Evolutionary conservation across 306 rosid species (phyloP).

Genomic region (Aeschynomene evenia): DNA sequence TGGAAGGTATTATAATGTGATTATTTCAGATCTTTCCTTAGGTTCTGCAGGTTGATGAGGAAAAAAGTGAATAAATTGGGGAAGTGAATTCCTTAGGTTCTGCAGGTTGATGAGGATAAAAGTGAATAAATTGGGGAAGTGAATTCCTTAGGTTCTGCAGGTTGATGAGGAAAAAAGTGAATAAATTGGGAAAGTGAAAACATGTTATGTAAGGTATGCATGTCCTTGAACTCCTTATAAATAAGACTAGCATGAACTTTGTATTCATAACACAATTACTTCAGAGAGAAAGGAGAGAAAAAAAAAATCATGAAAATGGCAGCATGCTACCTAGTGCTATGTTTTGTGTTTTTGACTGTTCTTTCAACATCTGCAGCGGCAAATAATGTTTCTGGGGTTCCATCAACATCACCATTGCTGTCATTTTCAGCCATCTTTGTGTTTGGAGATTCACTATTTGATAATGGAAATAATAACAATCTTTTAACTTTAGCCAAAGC

Average conservation of each 20-base stretch:
- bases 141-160: constrained; percentile 10
- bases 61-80: too few species aligned
- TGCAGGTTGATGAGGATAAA: too few species aligned
- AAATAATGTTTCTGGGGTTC: neutral
- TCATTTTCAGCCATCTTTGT: constrained; percentile 42
- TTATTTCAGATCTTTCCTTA: neutral
- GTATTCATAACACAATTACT: neutral
- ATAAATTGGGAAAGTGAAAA: neutral
- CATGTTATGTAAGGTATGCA: neutral
- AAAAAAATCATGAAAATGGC: neutral
- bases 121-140: too few species aligned
- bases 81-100: too few species aligned
- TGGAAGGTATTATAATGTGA: neutral
- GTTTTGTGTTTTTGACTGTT: constrained; percentile 19
- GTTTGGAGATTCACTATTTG: constrained; percentile 44
- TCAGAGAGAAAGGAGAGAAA: too few species aligned
- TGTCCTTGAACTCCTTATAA: neutral
- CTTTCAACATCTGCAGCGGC: constrained; percentile 2
- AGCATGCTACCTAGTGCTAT: neutral
- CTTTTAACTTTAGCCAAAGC: too few species aligned
- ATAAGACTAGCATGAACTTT: neutral
- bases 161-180: constrained; percentile 9
- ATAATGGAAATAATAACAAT: constrained; percentile 44
- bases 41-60: too few species aligned
- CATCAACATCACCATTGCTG: neutral